A percentile compares a stretch with the other conserved stretches of the same genome.
Conservation (phyloP, 495 filamentous ascomycete species). For the Tuber aestivum region DNA sequence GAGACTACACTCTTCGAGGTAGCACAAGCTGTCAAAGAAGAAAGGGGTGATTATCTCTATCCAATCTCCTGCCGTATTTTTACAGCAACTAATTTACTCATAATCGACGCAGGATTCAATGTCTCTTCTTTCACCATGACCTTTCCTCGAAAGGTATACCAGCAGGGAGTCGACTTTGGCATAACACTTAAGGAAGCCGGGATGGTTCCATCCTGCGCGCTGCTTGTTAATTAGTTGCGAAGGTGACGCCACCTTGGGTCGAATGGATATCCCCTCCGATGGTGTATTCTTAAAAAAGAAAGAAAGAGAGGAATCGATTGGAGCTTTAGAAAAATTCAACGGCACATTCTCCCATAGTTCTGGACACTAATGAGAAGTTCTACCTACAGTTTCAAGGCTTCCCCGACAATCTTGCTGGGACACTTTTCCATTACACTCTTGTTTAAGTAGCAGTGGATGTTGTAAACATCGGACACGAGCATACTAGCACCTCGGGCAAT, state of each 20-base stretch:
- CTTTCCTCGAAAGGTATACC: conserved; percentile 79
- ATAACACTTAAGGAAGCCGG: conserved; percentile 89
- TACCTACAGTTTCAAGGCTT: neutral
- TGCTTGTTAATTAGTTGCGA: conserved; percentile 60
- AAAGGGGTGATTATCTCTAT: conserved; percentile 34
- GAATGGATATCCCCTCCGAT: neutral
- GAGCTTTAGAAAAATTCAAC: neutral
- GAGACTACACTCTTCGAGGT: conserved; percentile 94
- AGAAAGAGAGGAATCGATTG: neutral
- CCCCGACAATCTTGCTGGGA: neutral
- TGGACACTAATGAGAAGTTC: neutral
- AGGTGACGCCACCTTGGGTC: neutral
- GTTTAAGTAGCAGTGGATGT: neutral
- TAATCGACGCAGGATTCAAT: conserved; percentile 46
- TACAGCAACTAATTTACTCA: neutral
- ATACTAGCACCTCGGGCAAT: neutral
- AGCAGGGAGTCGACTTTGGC: conserved; percentile 69
- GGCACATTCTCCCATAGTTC: neutral
- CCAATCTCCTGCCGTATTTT: neutral
- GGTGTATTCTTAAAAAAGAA: neutral
- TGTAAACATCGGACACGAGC: neutral
- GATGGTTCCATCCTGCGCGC: conserved; percentile 76
- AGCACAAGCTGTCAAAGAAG: conserved; percentile 58
- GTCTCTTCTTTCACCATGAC: conserved; percentile 74
- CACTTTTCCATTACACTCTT: neutral